phyloP scores from a whole-genome alignment of 495 filamentous ascomycete species.

The Clohesyomyces aquaticus region DNA sequence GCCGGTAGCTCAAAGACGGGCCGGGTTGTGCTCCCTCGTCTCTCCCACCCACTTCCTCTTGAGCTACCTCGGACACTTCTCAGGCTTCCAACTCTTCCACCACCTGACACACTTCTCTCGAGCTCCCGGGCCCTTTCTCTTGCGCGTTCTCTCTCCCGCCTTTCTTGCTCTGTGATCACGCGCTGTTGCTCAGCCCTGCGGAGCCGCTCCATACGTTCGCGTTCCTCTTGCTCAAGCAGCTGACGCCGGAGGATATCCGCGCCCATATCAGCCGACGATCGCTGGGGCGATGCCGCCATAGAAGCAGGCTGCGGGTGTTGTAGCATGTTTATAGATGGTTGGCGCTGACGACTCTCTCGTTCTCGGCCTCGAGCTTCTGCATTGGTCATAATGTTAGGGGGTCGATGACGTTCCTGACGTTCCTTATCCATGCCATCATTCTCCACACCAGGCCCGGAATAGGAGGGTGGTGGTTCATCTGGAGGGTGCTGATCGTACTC shows the following conservation, averaged over 20 bases:
- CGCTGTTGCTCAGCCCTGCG: conserved; percentile 27
- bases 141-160: conserved; percentile 29
- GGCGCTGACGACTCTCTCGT: conserved; percentile 13
- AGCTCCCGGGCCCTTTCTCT: conserved; percentile 33
- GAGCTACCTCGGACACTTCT: conserved; percentile 22
- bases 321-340: conserved; percentile 30
- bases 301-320: conserved; percentile 39
- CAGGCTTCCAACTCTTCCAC: conserved; percentile 33
- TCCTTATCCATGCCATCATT: conserved; percentile 32
- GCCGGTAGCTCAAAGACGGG: conserved; percentile 36
- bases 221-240: conserved; percentile 34
- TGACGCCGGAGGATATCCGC: conserved; percentile 34
- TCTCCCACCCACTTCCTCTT: conserved; percentile 16
- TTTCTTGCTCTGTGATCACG: conserved; percentile 24
- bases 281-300: conserved; percentile 38
- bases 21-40: conserved; percentile 22
- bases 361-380: conserved; percentile 22
- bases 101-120: conserved; percentile 29
- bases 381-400: conserved; percentile 29
- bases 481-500: conserved; percentile 28
- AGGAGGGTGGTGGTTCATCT: conserved; percentile 31
- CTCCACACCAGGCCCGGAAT: conserved; percentile 22
- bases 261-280: conserved; percentile 36
- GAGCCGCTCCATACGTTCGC: conserved; percentile 29
- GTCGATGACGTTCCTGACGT: conserved; percentile 21